Evolutionary conservation across 2,329 filamentous ascomycete genomes (phyloP), one percentile per base, ranked within the genome.

Genomic region (Pezicula rhizophila): DNA sequence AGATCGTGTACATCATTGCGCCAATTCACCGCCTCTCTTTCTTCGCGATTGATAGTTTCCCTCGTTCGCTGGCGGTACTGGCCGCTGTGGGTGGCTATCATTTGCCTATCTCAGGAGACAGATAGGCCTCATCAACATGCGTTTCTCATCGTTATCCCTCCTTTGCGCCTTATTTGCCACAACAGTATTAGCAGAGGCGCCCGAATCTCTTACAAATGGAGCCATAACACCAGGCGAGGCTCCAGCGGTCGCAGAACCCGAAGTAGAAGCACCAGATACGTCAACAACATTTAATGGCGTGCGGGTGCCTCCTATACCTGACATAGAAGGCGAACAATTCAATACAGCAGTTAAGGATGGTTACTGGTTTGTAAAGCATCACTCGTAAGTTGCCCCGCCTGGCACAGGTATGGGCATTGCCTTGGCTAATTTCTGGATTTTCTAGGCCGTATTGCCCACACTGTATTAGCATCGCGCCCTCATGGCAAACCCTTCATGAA

Each of bases 401-500:
- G 8, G 34, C 42, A 28, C 35, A 12, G 17, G 8, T 31, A 14
- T 33, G 23, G 15, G 26, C 20, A 48, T 14, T 18, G 31, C 18
- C 25, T 28, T 49, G n/a, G 39, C 31, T 28, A 45, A 42, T 26
- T 38, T 18, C 39, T 12, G 8, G 11, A 49, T 37, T 25, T 39
- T 12, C 15, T 42, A 65, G 62, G 52, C 62, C 62, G 25, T 65
- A 57, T 34, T 65, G 62, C 44, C 48, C 52, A 35, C 62, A 65
- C 49, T 65, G 62, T 46, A 45, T 57, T 20, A 48, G 55, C 18
- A 87, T 89, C 62, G 89, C 88, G 46, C 93, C 93, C 7, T 84
- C 81, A 45, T 96, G 82, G 75, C 90, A 97, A 69, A 96, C 91
- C 5, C 69, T 92, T 12, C 96, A 97, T 75, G 93, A 99, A 71